Percentiles rank a stretch among this genome's conserved stretches.
These are phyloP conservation scores for Emergomyces orientalis DNA, from an alignment of 2,329 filamentous ascomycete genomes.

Conservation along the genomic window DNA sequence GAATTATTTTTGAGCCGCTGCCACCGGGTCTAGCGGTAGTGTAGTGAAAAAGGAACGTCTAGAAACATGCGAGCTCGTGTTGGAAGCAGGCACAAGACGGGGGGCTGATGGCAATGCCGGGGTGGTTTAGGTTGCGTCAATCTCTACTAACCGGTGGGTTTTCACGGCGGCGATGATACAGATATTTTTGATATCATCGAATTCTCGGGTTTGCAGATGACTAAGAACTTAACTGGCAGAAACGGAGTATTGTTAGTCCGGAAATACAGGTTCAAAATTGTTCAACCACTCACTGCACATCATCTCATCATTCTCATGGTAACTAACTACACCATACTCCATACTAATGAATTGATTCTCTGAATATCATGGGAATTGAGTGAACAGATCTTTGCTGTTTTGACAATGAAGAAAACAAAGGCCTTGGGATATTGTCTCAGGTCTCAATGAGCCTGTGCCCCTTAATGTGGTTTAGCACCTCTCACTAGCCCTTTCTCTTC, in stretches of 20 bases:
- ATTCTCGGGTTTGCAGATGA: not conserved
- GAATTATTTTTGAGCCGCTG: conserved; percentile 9
- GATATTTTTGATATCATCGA: no score
- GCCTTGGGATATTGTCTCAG: not conserved
- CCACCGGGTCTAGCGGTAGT: conserved; percentile 12
- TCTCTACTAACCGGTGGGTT: not conserved
- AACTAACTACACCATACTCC: no score
- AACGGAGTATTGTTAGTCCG: not conserved
- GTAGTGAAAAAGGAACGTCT: not conserved
- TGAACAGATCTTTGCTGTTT: not conserved
- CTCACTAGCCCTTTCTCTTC: not conserved
- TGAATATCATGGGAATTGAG: not conserved
- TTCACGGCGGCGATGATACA: not conserved
- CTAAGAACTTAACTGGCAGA: not conserved
- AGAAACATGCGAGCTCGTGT: conserved; percentile 3
- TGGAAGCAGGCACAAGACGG: not conserved
- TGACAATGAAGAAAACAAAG: not conserved
- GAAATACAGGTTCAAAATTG: not conserved
- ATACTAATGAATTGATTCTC: not conserved
- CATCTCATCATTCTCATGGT: no score
- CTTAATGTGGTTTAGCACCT: not conserved
- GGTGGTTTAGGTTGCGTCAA: not conserved
- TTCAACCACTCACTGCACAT: not conserved
- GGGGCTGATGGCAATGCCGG: not conserved
- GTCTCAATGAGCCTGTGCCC: not conserved